Evolutionary conservation across 2,329 filamentous ascomycete genomes (phyloP), one percentile per base, ranked within the genome.

Genomic region (Microsporum ferrugineum): DNA sequence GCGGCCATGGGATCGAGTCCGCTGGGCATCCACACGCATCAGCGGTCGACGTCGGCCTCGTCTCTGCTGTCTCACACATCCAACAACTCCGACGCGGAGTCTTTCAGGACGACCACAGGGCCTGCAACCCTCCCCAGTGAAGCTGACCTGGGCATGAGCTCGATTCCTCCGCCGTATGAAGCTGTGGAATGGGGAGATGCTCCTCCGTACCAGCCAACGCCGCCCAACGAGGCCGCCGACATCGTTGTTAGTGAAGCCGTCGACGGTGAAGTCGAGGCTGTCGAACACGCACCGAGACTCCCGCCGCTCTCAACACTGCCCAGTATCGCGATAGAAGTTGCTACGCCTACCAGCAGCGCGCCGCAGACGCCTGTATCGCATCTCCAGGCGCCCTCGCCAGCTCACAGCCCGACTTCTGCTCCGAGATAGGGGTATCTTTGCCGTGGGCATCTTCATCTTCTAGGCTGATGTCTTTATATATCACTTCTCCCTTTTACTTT

Each of bases 131-230:
- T 63, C 38, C 65, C 34, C 34, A 10, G 59, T 1, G 75, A 75
- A 29, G 69, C 68, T 10, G 73, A 77, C 62, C 68, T 76, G 8
- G 74, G 71, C n/a, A 64, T 63, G 33, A 49, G 67, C n/a, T 66
- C 68, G 1, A 68, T 70, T 17, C 73, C 74, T 5, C 75, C 76
- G 2, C 71, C 76, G 1, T 78, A 77, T 57, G 75, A 77, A 2
- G 65, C 72, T 31, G 63, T 75, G 33, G 70, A 74, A 31, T 76
- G 75, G 74, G 76, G 75, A 36, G 74, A 77, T 27, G 75, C 74
- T 7, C 76, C 76, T 8, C 70, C 74, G 0, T 78, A 78, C 61
- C 67, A 36, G 5, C 57, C 38, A 33, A 36, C 17, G 39, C 29
- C 39, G 23, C 38, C 38, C 31, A 47, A 59, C 10, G 39, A 59